phyloP scores from a whole-genome alignment of 2,329 filamentous ascomycete species.

The Hortaea werneckii region DNA sequence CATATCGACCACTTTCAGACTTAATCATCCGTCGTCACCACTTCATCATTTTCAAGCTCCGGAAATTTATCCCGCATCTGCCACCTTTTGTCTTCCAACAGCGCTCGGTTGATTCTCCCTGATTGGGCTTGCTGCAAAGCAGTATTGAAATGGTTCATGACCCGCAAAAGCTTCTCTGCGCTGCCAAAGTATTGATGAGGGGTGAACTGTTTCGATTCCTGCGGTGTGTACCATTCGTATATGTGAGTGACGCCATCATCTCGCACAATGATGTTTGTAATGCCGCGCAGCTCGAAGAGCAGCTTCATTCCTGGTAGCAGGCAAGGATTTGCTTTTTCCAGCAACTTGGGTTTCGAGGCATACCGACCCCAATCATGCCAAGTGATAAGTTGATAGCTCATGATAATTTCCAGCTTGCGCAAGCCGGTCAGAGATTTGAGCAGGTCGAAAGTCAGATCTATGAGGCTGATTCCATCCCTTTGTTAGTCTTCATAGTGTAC shows the following conservation, averaged over 20 bases:
- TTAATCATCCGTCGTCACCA: neutral
- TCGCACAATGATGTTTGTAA: conserved; percentile 11
- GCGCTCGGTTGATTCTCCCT: conserved; percentile 10
- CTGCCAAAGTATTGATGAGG: neutral
- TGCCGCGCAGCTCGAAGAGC: conserved; percentile 12
- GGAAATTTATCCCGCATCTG: conserved; percentile 13
- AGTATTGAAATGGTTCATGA: conserved; percentile 13
- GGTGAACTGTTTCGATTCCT: conserved; percentile 7
- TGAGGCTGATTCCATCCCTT: conserved; percentile 12
- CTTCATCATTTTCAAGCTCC: conserved; percentile 3
- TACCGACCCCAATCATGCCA: neutral
- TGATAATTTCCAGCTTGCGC: conserved; percentile 11
- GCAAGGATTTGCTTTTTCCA: conserved; percentile 9
- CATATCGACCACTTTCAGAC: neutral
- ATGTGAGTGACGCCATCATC: conserved; percentile 4
- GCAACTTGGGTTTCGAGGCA: neutral
- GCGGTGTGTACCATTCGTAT: no score
- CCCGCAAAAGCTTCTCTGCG: conserved; percentile 5
- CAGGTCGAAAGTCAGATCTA: conserved; percentile 11
- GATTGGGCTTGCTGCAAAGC: conserved; percentile 12
- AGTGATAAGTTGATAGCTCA: conserved; percentile 4
- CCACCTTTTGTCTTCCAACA: conserved; percentile 13
- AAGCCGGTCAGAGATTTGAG: conserved; percentile 11
- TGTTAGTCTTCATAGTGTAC: conserved; percentile 15
- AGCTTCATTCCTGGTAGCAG: conserved; percentile 9